Conservation (phyloP, 2,329 filamentous ascomycete species). For the Coleophoma eucalyptorum region DNA sequence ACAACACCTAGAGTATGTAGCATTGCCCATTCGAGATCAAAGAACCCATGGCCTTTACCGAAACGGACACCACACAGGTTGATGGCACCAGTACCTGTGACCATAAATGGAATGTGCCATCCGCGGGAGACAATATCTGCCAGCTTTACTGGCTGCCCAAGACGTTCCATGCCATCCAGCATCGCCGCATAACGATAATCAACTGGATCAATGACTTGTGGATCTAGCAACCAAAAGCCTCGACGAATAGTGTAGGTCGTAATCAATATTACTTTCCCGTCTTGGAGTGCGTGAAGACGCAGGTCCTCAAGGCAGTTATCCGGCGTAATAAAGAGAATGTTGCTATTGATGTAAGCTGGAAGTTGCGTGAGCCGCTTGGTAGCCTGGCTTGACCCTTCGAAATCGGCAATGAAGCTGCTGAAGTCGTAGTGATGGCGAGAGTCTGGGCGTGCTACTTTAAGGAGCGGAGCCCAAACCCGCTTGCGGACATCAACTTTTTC, state of each 20-base stretch:
- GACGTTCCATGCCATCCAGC: conserved; percentile 33
- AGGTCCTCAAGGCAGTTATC: conserved; percentile 33
- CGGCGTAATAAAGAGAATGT: conserved; percentile 28
- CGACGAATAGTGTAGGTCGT: conserved; percentile 31
- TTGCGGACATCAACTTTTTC: background rate
- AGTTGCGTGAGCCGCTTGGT: conserved; percentile 20
- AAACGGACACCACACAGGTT: conserved; percentile 27
- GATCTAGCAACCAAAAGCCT: conserved; percentile 31
- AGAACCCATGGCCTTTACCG: conserved; percentile 29
- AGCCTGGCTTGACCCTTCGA: conserved; percentile 25
- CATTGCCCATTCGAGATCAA: conserved; percentile 33
- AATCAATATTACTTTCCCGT: conserved; percentile 31
- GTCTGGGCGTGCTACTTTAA: conserved; percentile 29
- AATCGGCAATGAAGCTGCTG: conserved; percentile 31
- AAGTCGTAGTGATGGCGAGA: conserved; percentile 34
- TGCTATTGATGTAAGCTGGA: conserved; percentile 23
- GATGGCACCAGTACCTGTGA: conserved; percentile 29
- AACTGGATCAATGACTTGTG: conserved; percentile 18
- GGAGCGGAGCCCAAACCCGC: background rate
- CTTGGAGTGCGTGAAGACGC: conserved; percentile 26
- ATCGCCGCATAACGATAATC: conserved; percentile 25
- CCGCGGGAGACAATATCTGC: conserved; percentile 25
- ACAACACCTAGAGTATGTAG: conserved; percentile 26
- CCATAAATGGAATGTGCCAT: conserved; percentile 25
- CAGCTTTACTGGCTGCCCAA: conserved; percentile 24